phyloP scores from a whole-genome alignment of 2,329 filamentous ascomycete species.

The Acephala macrosclerotiorum region DNA sequence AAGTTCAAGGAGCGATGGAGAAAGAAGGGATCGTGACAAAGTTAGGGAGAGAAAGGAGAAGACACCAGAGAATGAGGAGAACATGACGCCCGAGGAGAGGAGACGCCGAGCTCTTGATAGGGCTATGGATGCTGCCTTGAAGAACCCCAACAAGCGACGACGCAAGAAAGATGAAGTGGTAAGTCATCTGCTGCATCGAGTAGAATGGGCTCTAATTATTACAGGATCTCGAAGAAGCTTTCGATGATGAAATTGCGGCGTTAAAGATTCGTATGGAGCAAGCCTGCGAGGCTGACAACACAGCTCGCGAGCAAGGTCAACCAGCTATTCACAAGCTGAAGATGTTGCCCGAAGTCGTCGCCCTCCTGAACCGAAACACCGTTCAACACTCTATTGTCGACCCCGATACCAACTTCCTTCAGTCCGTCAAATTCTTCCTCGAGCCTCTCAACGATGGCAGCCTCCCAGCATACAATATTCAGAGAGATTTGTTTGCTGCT shows the following conservation, averaged over 20 bases:
- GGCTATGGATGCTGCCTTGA: constrained; percentile 87
- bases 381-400: constrained; percentile 86
- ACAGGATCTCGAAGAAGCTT: constrained; percentile 87
- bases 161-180: constrained; percentile 89
- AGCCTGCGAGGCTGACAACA: constrained; percentile 86
- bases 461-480: constrained; percentile 95
- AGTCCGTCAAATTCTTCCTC: constrained; percentile 95
- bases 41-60: constrained; percentile 53
- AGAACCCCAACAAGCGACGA: constrained; percentile 72
- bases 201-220: constrained; percentile 14
- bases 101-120: constrained; percentile 84
- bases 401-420: constrained; percentile 92
- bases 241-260: constrained; percentile 87
- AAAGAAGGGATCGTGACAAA: constrained; percentile 41
- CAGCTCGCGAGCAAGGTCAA: constrained; percentile 78
- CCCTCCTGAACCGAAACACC: constrained; percentile 87
- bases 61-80: constrained; percentile 77
- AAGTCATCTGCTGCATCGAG: constrained; percentile 46
- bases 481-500: constrained; percentile 89
- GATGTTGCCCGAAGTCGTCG: constrained; percentile 89
- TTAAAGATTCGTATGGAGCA: constrained; percentile 91
- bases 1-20: constrained; percentile 51
- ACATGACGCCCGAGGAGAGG: constrained; percentile 83
- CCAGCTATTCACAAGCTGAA: constrained; percentile 93
- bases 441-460: constrained; percentile 95